Base-by-base conservation (phyloP, 768 basidiomycete genomes). In the Boletus bicolor region DNA sequence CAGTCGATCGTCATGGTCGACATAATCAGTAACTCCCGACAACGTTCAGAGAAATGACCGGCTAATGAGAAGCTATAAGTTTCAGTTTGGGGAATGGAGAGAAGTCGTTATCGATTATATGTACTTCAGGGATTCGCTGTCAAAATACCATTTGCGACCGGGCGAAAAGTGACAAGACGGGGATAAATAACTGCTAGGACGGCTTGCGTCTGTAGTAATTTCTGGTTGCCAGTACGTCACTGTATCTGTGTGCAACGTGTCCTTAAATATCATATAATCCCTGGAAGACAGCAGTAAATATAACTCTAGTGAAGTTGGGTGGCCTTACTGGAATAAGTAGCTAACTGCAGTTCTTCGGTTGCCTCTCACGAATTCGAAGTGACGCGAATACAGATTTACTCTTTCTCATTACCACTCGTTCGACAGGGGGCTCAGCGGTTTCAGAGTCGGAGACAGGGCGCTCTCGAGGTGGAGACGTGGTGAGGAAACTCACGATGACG, bases 401-500 rank as follows among this genome's bases (percentile, higher is more conserved):
- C 56, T 71, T 71, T 55, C 39, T 64, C 3, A 52, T 26, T 11
- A 26, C 10, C 6, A 24, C 7, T 30, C 10, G 39, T 51, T 53
- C 38, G 21, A 3, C 45, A 26, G 49, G 8, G 14, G 54, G 38
- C 15, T 57, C 36, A n/a, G 34, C 43, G 41, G 46, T 38, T 45
- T 64, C 60, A 42, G 58, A 55, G 44, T 62, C 57, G 7, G 63
- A 62, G n/a, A 39, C 60, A 5, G 66, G 66, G n/a, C 59, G 68
- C 24, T 74, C 69, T 48, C 77, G 78, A 30, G 81, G 81, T 12
- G 84, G 77, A 2, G 76, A 70, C 11, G 72, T 69, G 12, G 84
- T 83, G 56, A 93, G 74, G 57, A 85, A 85, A 51, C 85, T 84
- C 49, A 85, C 73, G 48, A 90, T 68, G 34, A 83, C 71, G 15